Base-by-base conservation (phyloP, 148 eudicot species). In the Silene conica region DNA sequence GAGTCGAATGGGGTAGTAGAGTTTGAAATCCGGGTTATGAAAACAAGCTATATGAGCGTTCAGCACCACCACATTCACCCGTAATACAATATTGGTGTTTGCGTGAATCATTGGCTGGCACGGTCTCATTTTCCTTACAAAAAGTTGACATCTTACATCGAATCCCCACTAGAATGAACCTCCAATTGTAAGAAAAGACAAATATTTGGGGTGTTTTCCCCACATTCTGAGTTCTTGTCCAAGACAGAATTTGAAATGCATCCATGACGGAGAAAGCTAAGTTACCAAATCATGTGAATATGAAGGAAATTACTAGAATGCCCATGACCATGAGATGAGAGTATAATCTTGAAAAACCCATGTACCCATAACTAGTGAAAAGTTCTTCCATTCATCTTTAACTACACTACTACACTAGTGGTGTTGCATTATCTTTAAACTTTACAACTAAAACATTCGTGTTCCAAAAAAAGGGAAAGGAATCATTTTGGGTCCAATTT, bases 381-480 rank as follows among this genome's bases (percentile, higher is more conserved):
- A 66, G 18, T n/a, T 41, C 5, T 63, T 23, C 50, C 57, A n/a
- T 50, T 56, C 55, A 57, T 23, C 57, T 78, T 72, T 22, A 71
- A 41, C 52, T 52, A 25, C 20, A 72, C 48, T 45, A 72, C 63
- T 23, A 63, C 13, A 50, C 22, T 25, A 71, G 70, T 23, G 70
- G n/a, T 61, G 22, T 28, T 67, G 63, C 43, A 55, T n/a, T 55
- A 68, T 58, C 65, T 79, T 69, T 70, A 70, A 19, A 70, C 75
- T 74, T 74, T 74, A 79, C 75, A 63, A 63, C 67, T 45, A 55
- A 38, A 65, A 56, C 56, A 70, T 25, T 61, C 20, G 52, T 78
- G 59, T 55, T 13, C n/a, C 71, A 3, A 58, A 63, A 63, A 15
- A 63, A 20, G 34, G 28, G 16, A 6, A 76, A 28, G 71, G 48